Percentiles rank a stretch among this genome's conserved stretches.
These are phyloP conservation scores for Elsinoe batatas DNA, from an alignment of 2,329 filamentous ascomycete genomes.

Conservation along the genomic window DNA sequence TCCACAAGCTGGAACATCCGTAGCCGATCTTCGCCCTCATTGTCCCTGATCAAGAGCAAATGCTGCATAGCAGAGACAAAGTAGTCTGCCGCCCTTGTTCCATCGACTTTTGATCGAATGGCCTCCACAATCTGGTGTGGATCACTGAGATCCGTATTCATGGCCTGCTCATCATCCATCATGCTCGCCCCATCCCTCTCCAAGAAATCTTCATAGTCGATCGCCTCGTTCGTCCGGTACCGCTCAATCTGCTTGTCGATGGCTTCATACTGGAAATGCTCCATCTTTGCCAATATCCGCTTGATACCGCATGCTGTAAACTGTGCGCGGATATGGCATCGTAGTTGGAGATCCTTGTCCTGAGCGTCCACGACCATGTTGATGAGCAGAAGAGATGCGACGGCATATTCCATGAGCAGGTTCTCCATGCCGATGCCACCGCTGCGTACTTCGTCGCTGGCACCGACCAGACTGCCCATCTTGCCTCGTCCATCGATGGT, in stretches of 20 bases:
- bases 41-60: slow-evolving; percentile 82
- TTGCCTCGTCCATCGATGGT: slow-evolving; percentile 94
- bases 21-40: slow-evolving; percentile 81
- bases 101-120: slow-evolving; percentile 74
- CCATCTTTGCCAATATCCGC: slow-evolving; percentile 91
- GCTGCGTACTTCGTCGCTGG: slow-evolving; percentile 89
- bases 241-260: slow-evolving; percentile 97
- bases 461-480: slow-evolving; percentile 95
- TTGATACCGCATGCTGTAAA: slow-evolving; percentile 95
- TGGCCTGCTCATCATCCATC: slow-evolving; percentile 75
- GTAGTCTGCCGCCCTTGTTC: slow-evolving; percentile 83
- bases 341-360: slow-evolving; percentile 76
- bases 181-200: slow-evolving; percentile 85
- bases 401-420: slow-evolving; percentile 95
- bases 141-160: slow-evolving; percentile 85
- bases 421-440: slow-evolving; percentile 99
- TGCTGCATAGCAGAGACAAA: slow-evolving; percentile 94
- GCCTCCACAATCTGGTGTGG: slow-evolving; percentile 89
- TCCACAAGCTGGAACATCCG: slow-evolving; percentile 97
- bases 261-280: slow-evolving; percentile 93
- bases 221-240: slow-evolving; percentile 87
- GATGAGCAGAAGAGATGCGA: slow-evolving; percentile 86
- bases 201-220: slow-evolving; percentile 95
- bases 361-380: slow-evolving; percentile 95
- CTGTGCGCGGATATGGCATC: slow-evolving; percentile 89